These are phyloP conservation scores for Dunaliella sp. DNA, from an alignment of 139 green algal species.

Conservation along the genomic window DNA sequence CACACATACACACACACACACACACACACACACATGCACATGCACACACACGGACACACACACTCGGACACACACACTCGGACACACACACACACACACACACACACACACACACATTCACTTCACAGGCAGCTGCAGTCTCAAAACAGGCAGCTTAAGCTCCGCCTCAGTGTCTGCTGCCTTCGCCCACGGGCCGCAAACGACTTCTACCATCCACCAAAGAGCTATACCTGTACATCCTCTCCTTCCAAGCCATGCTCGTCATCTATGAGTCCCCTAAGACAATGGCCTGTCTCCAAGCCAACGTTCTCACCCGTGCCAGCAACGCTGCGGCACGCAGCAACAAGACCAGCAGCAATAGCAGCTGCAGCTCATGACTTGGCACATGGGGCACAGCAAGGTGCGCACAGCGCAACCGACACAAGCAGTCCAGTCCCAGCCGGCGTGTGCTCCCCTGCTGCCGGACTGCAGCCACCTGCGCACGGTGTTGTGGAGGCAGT, in stretches of 20 bases:
- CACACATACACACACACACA: neutral
- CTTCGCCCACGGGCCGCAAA: too few species aligned
- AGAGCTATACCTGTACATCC: too few species aligned
- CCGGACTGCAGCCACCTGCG: neutral
- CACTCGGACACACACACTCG: neutral
- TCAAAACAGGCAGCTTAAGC: neutral
- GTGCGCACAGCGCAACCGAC: too few species aligned
- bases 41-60: slow-evolving; percentile 5
- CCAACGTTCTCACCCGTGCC: neutral
- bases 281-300: too few species aligned
- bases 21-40: neutral
- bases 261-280: too few species aligned
- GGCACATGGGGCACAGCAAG: neutral
- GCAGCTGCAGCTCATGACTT: neutral
- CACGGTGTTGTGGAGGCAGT: neutral
- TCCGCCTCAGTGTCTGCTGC: neutral
- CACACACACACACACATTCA: neutral
- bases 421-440: too few species aligned
- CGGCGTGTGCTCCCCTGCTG: too few species aligned
- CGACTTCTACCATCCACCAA: too few species aligned
- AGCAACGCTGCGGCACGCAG: neutral
- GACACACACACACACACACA: neutral
- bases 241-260: neutral
- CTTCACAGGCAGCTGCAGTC: neutral
- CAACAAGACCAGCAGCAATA: neutral